A percentile compares a stretch with the other conserved stretches of the same genome.
Evolutionary conservation across 2,329 filamentous ascomycete genomes (phyloP).

Genomic region (Colletotrichum sp.): DNA sequence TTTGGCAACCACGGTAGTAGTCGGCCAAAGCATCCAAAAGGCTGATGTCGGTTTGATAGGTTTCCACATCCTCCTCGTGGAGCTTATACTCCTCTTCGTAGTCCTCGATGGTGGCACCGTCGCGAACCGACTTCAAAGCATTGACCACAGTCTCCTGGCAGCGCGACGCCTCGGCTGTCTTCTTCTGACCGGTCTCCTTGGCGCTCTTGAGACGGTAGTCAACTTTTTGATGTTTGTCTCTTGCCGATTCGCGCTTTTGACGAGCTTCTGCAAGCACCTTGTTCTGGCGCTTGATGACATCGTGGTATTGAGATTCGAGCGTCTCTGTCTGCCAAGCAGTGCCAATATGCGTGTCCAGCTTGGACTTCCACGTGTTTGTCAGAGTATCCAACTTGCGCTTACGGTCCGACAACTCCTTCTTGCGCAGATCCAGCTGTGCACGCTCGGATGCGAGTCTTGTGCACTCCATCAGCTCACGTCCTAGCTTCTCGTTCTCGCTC

Average conservation of each 20-base stretch:
- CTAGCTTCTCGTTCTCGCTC: conserved; percentile 72
- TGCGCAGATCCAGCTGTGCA: conserved; percentile 82
- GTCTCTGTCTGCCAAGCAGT: conserved; percentile 71
- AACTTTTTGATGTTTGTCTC: conserved; percentile 76
- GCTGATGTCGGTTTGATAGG: conserved; percentile 69
- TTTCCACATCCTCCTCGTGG: conserved; percentile 62
- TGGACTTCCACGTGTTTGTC: conserved; percentile 73
- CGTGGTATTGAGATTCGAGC: conserved; percentile 75
- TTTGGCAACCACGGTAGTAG: conserved; percentile 74
- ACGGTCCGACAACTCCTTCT: conserved; percentile 78
- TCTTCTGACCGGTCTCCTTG: conserved; percentile 68
- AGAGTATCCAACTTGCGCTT: conserved; percentile 80
- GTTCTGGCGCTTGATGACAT: conserved; percentile 61
- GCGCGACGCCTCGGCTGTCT: conserved; percentile 64
- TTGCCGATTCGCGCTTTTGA: conserved; percentile 71
- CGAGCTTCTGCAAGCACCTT: conserved; percentile 68
- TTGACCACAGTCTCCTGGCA: conserved; percentile 63
- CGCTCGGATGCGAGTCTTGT: conserved; percentile 82
- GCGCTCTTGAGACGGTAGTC: conserved; percentile 74
- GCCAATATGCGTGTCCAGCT: conserved; percentile 70
- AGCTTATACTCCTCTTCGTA: conserved; percentile 57
- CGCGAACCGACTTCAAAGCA: conserved; percentile 51
- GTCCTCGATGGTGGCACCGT: conserved; percentile 55
- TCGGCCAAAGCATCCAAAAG: conserved; percentile 72
- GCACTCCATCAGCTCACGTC: conserved; percentile 82